phyloP scores from a whole-genome alignment of 306 rosid genomes.

The Trichosanthes cucumerina region DNA sequence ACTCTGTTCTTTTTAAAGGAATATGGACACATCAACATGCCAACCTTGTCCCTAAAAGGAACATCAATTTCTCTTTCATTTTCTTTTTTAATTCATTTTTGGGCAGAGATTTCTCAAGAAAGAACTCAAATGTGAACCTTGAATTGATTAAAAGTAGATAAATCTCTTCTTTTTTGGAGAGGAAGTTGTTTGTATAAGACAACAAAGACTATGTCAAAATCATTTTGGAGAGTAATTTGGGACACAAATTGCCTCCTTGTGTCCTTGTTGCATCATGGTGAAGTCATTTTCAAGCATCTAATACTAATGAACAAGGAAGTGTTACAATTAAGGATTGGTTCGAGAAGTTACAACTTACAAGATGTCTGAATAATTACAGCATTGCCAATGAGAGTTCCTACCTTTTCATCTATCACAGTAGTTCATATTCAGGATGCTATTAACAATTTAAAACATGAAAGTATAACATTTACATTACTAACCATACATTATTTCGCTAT shows the following conservation, averaged over 20 bases:
- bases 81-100: too few relatives aligned
- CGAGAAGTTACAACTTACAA: not conserved
- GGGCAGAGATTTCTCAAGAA: too few relatives aligned
- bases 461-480: not conserved
- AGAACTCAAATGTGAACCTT: too few relatives aligned
- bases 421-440: not conserved
- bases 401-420: not conserved
- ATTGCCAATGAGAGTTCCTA: not conserved
- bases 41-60: not conserved
- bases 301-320: not conserved
- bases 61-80: not conserved
- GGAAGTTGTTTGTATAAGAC: not conserved
- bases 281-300: not conserved
- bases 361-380: not conserved
- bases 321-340: not conserved
- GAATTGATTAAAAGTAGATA: too few relatives aligned
- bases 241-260: not conserved
- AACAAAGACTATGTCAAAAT: not conserved
- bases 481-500: not conserved
- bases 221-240: not conserved
- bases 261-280: not conserved
- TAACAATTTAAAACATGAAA: not conserved
- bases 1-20: not conserved
- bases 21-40: conserved; percentile 5
- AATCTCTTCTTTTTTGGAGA: not conserved